A percentile compares a stretch with the other conserved stretches of the same genome.
Conservation (phyloP, 164 flowering plant genomes). For the Litsea cubeba region DNA sequence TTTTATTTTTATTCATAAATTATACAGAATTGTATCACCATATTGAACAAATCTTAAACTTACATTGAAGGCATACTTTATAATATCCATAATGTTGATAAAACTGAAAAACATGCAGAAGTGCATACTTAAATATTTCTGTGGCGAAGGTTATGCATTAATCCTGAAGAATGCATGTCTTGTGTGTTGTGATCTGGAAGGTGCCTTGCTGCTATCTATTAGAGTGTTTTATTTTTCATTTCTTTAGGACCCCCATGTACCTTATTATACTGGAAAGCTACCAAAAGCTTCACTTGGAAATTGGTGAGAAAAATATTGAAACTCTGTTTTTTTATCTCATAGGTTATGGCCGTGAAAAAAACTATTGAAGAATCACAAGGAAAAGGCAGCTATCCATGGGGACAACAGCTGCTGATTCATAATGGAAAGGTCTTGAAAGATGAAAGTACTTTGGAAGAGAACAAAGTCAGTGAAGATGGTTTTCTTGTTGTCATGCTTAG, state of each 20-base stretch:
- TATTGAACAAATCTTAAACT: no score
- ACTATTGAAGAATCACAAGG: slow-evolving; percentile 91
- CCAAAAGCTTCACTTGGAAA: neutral
- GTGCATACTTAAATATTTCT: no score
- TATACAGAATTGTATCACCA: no score
- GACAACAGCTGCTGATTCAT: slow-evolving; percentile 87
- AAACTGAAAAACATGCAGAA: no score
- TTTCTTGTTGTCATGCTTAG: slow-evolving; percentile 99
- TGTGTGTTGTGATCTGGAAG: neutral
- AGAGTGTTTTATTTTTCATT: neutral
- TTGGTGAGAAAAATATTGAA: neutral
- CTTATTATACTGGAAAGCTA: neutral
- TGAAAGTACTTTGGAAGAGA: slow-evolving; percentile 85
- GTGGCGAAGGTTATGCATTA: no score
- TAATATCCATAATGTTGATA: no score
- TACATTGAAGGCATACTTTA: no score
- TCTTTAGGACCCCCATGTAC: neutral
- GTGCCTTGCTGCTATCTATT: neutral
- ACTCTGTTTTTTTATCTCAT: neutral
- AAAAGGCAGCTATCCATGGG: slow-evolving; percentile 93
- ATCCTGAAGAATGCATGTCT: no score
- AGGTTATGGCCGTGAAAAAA: slow-evolving; percentile 97
- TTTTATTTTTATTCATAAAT: no score
- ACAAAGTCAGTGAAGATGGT: slow-evolving; percentile 90
- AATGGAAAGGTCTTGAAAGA: slow-evolving; percentile 98